A percentile compares a stretch with the other conserved stretches of the same genome.
Conservation (phyloP, 2,329 filamentous ascomycete species). For the Meredithiella fracta region DNA sequence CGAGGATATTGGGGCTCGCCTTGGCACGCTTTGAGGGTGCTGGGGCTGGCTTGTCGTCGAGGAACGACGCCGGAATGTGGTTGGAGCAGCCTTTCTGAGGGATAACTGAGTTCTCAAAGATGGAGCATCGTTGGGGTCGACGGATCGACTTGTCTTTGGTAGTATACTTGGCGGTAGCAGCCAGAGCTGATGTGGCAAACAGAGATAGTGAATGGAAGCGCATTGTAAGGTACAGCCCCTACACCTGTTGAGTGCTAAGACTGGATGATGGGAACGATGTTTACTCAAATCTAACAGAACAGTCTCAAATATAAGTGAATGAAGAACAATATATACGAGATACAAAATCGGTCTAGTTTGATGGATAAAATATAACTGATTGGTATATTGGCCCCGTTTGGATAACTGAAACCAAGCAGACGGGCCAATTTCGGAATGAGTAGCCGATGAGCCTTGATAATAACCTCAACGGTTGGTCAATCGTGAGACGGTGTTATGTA, state of each 20-base stretch:
- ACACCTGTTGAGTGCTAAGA: neutral
- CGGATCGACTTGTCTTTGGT: constrained; percentile 5
- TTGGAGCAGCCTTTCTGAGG: constrained; percentile 11
- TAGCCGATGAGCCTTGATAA: no score
- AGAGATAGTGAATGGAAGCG: neutral
- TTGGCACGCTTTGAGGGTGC: neutral
- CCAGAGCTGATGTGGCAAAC: constrained; percentile 3
- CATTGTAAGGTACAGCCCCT: neutral
- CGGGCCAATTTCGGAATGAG: no score
- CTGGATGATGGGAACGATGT: neutral
- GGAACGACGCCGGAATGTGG: constrained; percentile 11
- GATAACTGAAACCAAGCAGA: no score
- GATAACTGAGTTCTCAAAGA: constrained; percentile 13
- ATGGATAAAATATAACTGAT: no score
- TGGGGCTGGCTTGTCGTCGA: constrained; percentile 6
- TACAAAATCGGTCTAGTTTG: no score
- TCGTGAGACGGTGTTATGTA: no score
- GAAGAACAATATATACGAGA: no score
- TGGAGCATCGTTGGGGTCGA: constrained; percentile 13
- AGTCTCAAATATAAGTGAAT: no score
- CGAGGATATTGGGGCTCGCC: constrained; percentile 22
- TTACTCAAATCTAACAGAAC: no score
- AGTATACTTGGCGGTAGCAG: constrained; percentile 4
- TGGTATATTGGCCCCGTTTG: no score
- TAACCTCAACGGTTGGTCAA: no score